Conservation (phyloP, 305 asterid genomes). For the Fraxinus xanthoxyloides region DNA sequence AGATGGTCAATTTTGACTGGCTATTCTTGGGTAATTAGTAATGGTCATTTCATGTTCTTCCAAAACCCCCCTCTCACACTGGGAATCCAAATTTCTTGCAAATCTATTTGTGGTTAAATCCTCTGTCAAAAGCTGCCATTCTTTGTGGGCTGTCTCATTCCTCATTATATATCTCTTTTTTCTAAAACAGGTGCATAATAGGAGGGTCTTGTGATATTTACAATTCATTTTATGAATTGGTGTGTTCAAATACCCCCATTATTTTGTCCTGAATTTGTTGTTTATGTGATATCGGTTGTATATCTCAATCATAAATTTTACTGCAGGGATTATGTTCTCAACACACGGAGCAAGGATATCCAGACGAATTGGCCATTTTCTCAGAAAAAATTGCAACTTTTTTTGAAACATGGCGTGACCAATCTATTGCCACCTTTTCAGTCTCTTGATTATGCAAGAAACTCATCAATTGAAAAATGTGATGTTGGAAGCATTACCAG, state of each 20-base stretch:
- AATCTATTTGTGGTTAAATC: slow-evolving; percentile 10
- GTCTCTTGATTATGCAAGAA: slow-evolving; percentile 46
- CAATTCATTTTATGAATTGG: neutral
- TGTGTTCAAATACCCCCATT: neutral
- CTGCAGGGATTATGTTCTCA: slow-evolving; percentile 83
- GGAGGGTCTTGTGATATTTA: neutral
- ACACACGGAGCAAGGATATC: slow-evolving; percentile 60
- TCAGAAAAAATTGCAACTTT: slow-evolving; percentile 65
- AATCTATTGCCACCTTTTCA: slow-evolving; percentile 82
- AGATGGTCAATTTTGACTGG: slow-evolving; percentile 33
- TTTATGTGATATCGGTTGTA: neutral
- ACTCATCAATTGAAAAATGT: slow-evolving; percentile 28
- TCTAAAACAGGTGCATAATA: neutral
- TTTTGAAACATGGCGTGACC: slow-evolving; percentile 65
- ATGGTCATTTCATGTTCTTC: slow-evolving; percentile 52
- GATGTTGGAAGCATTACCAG: slow-evolving; percentile 2
- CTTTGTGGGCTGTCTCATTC: neutral
- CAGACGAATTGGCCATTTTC: slow-evolving; percentile 90
- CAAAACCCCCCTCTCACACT: slow-evolving; percentile 5
- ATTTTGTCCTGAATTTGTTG: neutral
- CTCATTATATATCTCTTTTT: neutral
- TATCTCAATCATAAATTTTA: neutral
- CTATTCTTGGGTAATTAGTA: slow-evolving; percentile 16
- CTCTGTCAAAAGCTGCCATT: slow-evolving; percentile 24
- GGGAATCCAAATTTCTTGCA: neutral